Conservation (phyloP, 2,329 filamentous ascomycete genomes). For the Penicillium sp. region DNA sequence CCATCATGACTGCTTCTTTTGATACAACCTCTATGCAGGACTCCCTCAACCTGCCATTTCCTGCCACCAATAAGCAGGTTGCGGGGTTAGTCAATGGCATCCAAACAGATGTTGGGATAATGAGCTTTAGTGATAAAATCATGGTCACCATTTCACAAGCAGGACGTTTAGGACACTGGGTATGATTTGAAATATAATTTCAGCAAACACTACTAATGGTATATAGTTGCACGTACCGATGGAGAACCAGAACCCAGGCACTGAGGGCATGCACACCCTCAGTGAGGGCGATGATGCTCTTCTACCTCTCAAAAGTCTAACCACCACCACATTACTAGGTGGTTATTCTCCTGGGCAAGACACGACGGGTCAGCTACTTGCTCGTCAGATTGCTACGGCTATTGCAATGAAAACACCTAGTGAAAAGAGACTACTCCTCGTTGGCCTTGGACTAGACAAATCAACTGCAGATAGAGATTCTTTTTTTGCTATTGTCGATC, state of each 20-base stretch:
- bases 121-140: constrained; percentile 85
- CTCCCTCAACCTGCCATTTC: constrained; percentile 58
- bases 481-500: constrained; percentile 45
- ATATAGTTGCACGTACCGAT: constrained; percentile 33
- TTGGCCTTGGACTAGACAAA: constrained; percentile 57
- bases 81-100: constrained; percentile 64
- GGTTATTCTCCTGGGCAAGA: constrained; percentile 77
- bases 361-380: constrained; percentile 81
- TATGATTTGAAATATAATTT: constrained; percentile 46
- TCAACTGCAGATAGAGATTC: constrained; percentile 41
- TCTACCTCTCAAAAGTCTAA: constrained; percentile 77
- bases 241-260: constrained; percentile 36
- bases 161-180: constrained; percentile 88
- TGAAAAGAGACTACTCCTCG: constrained; percentile 58
- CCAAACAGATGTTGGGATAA: constrained; percentile 67
- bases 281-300: constrained; percentile 51
- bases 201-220: constrained; percentile 8
- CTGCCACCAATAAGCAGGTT: constrained; percentile 60
- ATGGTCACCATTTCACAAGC: constrained; percentile 84
- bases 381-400: constrained; percentile 81
- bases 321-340: constrained; percentile 81
- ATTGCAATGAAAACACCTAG: constrained; percentile 68
- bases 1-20: constrained; percentile 26
- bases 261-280: constrained; percentile 40
- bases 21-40: constrained; percentile 40